These are phyloP conservation scores for Eucalyptus melliodora DNA, from an alignment of 345 rosid species.

Conservation along the genomic window DNA sequence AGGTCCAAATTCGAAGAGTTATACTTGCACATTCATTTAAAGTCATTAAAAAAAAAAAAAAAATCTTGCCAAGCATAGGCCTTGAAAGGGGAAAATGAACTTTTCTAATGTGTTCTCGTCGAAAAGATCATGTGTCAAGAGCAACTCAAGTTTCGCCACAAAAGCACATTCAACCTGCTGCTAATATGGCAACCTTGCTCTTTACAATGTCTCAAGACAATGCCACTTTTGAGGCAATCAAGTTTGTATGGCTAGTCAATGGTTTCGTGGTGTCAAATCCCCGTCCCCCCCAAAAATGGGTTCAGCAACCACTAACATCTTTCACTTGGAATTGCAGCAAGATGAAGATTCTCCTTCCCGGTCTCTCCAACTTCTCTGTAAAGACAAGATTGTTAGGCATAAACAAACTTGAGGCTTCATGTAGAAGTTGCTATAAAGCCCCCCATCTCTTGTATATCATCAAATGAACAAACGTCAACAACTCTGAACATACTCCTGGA, in stretches of 20 bases:
- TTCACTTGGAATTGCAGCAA: not conserved
- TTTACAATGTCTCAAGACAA: not conserved
- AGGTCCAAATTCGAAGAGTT: not conserved
- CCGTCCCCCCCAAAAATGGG: not conserved
- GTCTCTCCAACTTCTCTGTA: not conserved
- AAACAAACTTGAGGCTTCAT: not conserved
- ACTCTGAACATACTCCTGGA: not conserved
- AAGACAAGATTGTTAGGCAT: not conserved
- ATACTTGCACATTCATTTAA: not conserved
- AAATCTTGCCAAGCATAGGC: not conserved
- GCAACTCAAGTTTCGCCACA: not conserved
- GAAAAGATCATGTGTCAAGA: not conserved
- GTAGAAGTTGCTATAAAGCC: not conserved
- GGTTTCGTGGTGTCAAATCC: not conserved
- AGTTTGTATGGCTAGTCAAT: not conserved
- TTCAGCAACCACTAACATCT: not conserved
- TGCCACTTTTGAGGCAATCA: not conserved
- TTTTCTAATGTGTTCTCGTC: not conserved
- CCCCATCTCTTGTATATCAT: not conserved
- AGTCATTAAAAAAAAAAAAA: not conserved
- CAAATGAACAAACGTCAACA: not conserved
- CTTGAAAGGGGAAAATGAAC: not conserved
- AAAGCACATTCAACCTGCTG: not conserved
- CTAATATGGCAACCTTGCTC: not conserved
- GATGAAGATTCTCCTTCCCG: not conserved